These are phyloP conservation scores for Fusarium sp. DNA, from an alignment of 2,329 filamentous ascomycete genomes.

Conservation along the genomic window DNA sequence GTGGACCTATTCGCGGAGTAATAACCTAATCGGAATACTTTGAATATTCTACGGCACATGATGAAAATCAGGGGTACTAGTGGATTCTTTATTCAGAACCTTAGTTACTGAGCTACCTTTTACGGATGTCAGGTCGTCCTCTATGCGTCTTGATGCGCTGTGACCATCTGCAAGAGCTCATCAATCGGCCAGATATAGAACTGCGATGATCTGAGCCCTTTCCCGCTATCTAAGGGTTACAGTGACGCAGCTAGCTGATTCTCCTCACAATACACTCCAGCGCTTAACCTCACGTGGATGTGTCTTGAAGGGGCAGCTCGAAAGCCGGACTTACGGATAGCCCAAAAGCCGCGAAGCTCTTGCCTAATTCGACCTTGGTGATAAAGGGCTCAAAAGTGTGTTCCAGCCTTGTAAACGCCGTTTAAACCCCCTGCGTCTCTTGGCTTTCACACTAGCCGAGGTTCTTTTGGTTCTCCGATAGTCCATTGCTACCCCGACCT, in stretches of 20 bases:
- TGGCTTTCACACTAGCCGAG: conserved; percentile 5
- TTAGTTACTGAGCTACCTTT: neutral
- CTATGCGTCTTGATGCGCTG: neutral
- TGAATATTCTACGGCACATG: neutral
- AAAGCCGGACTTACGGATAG: neutral
- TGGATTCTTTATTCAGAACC: neutral
- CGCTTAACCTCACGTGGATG: neutral
- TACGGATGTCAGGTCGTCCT: neutral
- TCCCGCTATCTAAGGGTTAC: neutral
- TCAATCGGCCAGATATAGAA: neutral
- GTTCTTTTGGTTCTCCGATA: conserved; percentile 17
- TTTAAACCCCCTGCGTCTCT: conserved; percentile 26
- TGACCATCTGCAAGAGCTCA: neutral
- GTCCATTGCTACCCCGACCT: conserved; percentile 13
- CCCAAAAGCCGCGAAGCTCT: neutral
- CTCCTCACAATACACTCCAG: neutral
- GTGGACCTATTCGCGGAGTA: conserved; percentile 10
- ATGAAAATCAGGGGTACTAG: neutral
- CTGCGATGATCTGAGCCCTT: neutral
- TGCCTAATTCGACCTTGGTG: conserved; percentile 3
- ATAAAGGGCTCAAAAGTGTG: neutral
- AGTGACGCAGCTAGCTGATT: neutral
- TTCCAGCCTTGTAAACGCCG: neutral
- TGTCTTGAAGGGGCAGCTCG: neutral
- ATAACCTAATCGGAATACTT: conserved; percentile 2